phyloP scores from a whole-genome alignment of 1,284 basidiomycete species.

The Cutaneotrichosporon sp. region DNA sequence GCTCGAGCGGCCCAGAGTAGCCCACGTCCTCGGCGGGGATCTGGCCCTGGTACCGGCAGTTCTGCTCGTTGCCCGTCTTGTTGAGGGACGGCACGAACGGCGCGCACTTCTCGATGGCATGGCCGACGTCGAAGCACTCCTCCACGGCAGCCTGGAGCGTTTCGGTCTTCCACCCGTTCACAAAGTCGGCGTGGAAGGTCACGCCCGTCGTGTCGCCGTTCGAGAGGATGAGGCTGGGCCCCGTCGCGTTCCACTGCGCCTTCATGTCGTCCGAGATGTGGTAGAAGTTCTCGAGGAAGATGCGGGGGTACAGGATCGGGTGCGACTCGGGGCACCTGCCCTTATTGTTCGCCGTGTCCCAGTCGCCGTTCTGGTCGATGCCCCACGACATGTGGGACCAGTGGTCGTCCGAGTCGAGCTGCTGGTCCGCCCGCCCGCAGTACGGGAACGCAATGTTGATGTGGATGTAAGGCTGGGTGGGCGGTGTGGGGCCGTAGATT shows the following conservation, averaged over 20 bases:
- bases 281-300: slow-evolving; percentile 15
- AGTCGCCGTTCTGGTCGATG: slow-evolving; percentile 15
- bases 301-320: slow-evolving; percentile 20
- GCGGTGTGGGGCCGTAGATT: slow-evolving; percentile 28
- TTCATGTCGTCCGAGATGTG: slow-evolving; percentile 5
- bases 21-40: slow-evolving; percentile 21
- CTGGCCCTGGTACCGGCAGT: slow-evolving; percentile 16
- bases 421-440: slow-evolving; percentile 39
- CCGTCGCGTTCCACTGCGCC: slow-evolving; percentile 8
- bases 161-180: slow-evolving; percentile 17
- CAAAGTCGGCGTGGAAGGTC: slow-evolving; percentile 22
- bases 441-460: slow-evolving; percentile 38
- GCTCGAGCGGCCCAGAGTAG: slow-evolving; percentile 8
- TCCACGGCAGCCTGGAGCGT: slow-evolving; percentile 1
- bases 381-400: slow-evolving; percentile 55
- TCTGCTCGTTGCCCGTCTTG: background rate
- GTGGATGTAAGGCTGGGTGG: slow-evolving; percentile 18
- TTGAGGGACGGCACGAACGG: background rate
- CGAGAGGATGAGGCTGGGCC: slow-evolving; percentile 14
- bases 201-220: slow-evolving; percentile 22
- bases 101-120: background rate
- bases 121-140: background rate
- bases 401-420: slow-evolving; percentile 42
- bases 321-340: slow-evolving; percentile 19
- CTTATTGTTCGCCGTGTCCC: slow-evolving; percentile 24